Evolutionary conservation across 2,329 filamentous ascomycete genomes (phyloP), one percentile per base, ranked within the genome.

Genomic region (Fusarium sp.): DNA sequence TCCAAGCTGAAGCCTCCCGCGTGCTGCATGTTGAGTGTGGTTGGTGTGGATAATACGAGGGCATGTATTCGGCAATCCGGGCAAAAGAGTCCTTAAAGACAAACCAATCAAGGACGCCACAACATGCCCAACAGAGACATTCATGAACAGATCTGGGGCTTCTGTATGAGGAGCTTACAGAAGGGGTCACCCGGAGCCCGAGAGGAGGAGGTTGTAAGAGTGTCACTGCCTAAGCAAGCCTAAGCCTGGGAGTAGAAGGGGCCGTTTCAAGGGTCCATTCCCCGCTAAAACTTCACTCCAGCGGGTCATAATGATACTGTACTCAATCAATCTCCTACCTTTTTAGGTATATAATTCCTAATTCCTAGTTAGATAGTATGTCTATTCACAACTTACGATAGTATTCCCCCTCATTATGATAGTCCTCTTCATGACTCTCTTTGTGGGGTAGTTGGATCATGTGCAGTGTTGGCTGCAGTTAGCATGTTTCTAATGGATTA

Each of bases 41-140:
- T 73, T 65, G 47, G 71, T 63, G 68, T 72, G 71, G 69, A 71
- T 69, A 73, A 61, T 51, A 59, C 46, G 53, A 62, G 63, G 59
- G 34, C 67, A 57, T 38, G 40, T 46, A 47, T 58, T 68, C 50
- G 59, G 56, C 42, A 72, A 69, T 51, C 55, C 40, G 53, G 54
- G 47, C 52, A 45, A 46, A 46, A 59, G 47, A 18, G 30, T 53
- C 51, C 51, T 54, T 68, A 27, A 42, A 42, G 56, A 70, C 54
- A 58, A 49, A 22, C 68, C 68, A 71, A 72, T 72, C 44, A 65
- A 56, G 24, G 45, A 29, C 43, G 46, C 53, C 68, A 56, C 38
- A 50, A 50, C 7, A 54, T 22, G 27, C 45, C 51, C 38, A 61
- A 60, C 54, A 32, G 59, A 69, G 44, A 25, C 44, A 49, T 40